Evolutionary conservation across 257 asterid species (phyloP), one percentile per base, ranked within the genome.

Genomic region (Ocimum tenuiflorum): DNA sequence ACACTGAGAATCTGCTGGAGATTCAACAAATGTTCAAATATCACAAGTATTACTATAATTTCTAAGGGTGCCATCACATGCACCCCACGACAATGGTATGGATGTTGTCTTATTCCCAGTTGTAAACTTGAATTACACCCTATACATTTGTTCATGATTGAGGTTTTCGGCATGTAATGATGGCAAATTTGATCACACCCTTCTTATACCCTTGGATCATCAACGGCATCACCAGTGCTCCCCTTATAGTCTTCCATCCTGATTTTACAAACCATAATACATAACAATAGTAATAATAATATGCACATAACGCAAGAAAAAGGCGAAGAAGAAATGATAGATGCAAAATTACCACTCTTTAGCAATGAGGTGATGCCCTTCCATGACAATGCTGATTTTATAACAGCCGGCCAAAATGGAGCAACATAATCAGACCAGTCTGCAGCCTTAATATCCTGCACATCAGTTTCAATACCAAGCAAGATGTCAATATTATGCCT

Each of bases 401-500:
- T 85, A 3, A 94, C 97, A 15, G 97, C 99, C 6, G 97, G 97
- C 97, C 99, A 94, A 70, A 94, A 94, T 6, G 99, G 99, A 62
- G 97, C 99, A 9, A 94, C 96, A 54, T 80, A 52, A 46, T 86
- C 88, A 1, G 99, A 83, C 97, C 97, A 94, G 24, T 94, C 99
- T 47, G 85, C 92, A 31, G 83, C 19, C 77, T 85, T 90, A 24
- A 90, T 85, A 73, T 90, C 96, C 99, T 94, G 47, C 68, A 58
- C 22, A 38, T 58, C 42, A 61, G 8, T 67, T 56, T 43, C 45
- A 59, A 7, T 49, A 69, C 12, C 45, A 47, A 17, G 45, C n/a
- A n/a, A n/a, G n/a, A 36, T 24, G 31, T 24, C 1, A 24, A 24
- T 15, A 18, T 39, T 3, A 24, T 1, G 41, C n/a, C 4, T 1